Conservation (phyloP, 1,139 yeast genomes). For the Saccharomycopsis phalli region DNA sequence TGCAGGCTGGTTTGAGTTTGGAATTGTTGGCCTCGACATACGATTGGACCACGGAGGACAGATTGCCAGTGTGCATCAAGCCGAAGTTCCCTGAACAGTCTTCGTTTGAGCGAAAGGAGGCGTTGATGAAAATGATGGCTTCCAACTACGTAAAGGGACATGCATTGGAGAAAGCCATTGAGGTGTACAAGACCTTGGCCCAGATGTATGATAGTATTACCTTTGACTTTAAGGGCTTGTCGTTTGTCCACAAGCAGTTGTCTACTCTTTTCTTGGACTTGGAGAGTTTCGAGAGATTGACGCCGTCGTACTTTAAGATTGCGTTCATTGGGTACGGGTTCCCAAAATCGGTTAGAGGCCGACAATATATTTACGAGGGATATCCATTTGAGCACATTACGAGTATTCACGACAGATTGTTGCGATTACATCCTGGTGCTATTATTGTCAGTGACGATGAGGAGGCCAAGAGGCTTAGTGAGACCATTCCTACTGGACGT, state of each 20-base stretch:
- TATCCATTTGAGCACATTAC: conserved; percentile 82
- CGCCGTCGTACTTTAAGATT: conserved; percentile 75
- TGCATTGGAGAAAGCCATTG: conserved; percentile 69
- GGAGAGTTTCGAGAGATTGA: conserved; percentile 62
- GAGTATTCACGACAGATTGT: conserved; percentile 69
- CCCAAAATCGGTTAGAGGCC: conserved; percentile 67
- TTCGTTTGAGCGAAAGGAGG: conserved; percentile 75
- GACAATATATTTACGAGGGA: conserved; percentile 78
- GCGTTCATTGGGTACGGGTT: conserved; percentile 80
- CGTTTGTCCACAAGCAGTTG: conserved; percentile 62
- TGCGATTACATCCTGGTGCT: conserved; percentile 77
- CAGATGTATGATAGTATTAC: conserved; percentile 67
- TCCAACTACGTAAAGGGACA: conserved; percentile 63
- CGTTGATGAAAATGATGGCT: conserved; percentile 64
- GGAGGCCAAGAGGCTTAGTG: conserved; percentile 45
- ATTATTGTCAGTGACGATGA: conserved; percentile 58
- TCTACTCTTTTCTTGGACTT: conserved; percentile 60
- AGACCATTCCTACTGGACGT: conserved; percentile 57
- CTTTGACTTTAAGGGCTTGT: conserved; percentile 68
- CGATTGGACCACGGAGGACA: conserved; percentile 59
- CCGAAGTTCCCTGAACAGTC: conserved; percentile 76
- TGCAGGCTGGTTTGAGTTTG: conserved; percentile 78
- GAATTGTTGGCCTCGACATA: conserved; percentile 73
- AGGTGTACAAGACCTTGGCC: conserved; percentile 67
- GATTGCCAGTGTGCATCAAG: conserved; percentile 47